phyloP scores from a whole-genome alignment of 148 eudicot genomes.

The Chenopodium album region DNA sequence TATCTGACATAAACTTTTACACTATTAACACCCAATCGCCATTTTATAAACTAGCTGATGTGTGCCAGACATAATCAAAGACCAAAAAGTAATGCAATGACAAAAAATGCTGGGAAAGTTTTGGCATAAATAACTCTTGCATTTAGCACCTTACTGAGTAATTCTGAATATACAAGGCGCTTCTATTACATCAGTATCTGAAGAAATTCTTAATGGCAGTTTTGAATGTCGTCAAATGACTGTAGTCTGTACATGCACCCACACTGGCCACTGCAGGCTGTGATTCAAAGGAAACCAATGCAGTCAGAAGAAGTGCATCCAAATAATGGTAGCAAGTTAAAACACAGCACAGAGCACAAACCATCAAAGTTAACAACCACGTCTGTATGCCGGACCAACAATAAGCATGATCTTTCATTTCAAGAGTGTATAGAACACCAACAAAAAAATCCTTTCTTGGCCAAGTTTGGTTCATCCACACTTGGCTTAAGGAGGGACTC shows the following conservation, averaged over 20 bases:
- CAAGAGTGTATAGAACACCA: background rate
- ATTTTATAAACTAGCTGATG: too few species aligned
- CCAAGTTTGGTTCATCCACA: background rate
- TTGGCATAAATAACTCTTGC: background rate
- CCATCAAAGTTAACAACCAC: background rate
- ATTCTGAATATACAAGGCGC: conserved; percentile 24
- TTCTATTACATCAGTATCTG: conserved; percentile 21
- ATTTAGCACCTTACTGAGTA: conserved; percentile 3
- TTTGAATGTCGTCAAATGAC: conserved; percentile 18
- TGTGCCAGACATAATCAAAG: too few species aligned
- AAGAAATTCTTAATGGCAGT: conserved; percentile 10
- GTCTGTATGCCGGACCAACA: background rate
- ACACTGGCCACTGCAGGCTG: conserved; percentile 18
- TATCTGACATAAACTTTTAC: too few species aligned
- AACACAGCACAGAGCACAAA: background rate
- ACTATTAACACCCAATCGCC: too few species aligned
- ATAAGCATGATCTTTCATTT: background rate
- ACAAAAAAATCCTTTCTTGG: background rate
- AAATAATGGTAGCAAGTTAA: background rate
- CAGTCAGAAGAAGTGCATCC: background rate
- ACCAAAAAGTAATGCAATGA: background rate
- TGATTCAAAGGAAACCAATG: background rate
- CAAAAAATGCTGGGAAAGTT: background rate
- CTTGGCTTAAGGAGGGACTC: background rate
- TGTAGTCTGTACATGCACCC: conserved; percentile 24